Base-by-base conservation (phyloP, 2,329 filamentous ascomycete species). In the Penicillium sp. region DNA sequence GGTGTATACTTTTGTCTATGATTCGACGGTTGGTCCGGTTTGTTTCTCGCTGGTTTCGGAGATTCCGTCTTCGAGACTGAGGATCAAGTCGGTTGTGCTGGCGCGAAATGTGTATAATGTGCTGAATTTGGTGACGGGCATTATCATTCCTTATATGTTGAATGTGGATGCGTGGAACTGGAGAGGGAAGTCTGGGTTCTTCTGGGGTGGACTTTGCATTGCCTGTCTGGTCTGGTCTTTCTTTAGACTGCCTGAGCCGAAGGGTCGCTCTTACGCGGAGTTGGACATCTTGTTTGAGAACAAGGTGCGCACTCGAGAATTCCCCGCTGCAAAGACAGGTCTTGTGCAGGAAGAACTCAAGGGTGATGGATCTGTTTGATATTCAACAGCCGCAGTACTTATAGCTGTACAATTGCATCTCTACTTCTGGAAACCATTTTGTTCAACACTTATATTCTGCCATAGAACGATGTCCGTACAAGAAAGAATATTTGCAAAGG, bases 111-210 rank as follows among this genome's bases (percentile, higher is more conserved):
- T 73, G 32, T 83, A 81, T 31, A 54, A 54, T 13, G 21, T 54
- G 18, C 47, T 54, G 67, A 81, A 83, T 60, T 78, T 84, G 39
- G 56, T 76, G 39, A 76, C 73, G 60, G 86, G 84, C 36, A 86
- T 94, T 5, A 75, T 95, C 34, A 92, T 89, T 0, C 91, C 91
- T 0, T 93, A 93, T 73, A 94, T 95, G 90, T 81, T 94, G 42
- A 95, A 95, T 74, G 89, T 90, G 0, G 83, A 81, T 1, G 88
- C 84, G 1, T 95, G 91, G 90, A 80, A 92, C 71, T 94, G 90
- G 90, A 81, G 83, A 52, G 92, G 91, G 71, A 92, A 83, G 65
- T 83, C 90, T 0, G 90, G 90, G 24, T 93, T 94, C 77, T 92
- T 93, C 77, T 89, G 90, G 87, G 86, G 83, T 11, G 88, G 84